These are phyloP conservation scores for Claviceps lovelessii DNA, from an alignment of 2,329 filamentous ascomycete species.

Conservation along the genomic window DNA sequence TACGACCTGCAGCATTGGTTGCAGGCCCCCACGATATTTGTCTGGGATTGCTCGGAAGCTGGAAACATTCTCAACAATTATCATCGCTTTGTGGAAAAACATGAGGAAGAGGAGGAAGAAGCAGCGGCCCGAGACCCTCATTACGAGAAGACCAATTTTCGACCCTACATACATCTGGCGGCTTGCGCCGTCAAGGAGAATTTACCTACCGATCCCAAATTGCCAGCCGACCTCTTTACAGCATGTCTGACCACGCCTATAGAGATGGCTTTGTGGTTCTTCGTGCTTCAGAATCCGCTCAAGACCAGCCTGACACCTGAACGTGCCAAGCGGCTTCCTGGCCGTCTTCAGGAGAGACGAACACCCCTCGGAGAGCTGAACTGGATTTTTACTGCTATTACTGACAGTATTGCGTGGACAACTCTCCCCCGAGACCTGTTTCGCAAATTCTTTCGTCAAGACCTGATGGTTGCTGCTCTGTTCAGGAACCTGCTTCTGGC, in stretches of 20 bases:
- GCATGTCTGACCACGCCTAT: conserved; percentile 93
- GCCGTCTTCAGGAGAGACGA: conserved; percentile 78
- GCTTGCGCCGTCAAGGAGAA: conserved; percentile 86
- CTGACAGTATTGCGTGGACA: conserved; percentile 97
- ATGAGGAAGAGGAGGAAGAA: conserved; percentile 77
- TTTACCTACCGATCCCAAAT: conserved; percentile 80
- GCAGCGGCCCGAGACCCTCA: conserved; percentile 61
- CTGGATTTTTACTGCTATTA: conserved; percentile 99
- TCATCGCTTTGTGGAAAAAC: conserved; percentile 85
- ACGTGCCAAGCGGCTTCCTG: conserved; percentile 77
- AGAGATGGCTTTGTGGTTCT: conserved; percentile 92
- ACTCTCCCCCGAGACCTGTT: conserved; percentile 80
- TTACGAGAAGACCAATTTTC: conserved; percentile 61
- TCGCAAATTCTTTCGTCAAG: conserved; percentile 92
- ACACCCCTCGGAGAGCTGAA: conserved; percentile 93
- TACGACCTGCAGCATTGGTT: conserved; percentile 95
- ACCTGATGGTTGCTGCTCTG: conserved; percentile 95
- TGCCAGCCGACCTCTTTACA: conserved; percentile 91
- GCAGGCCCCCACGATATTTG: conserved; percentile 86
- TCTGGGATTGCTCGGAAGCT: conserved; percentile 95
- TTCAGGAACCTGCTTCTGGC: conserved; percentile 93
- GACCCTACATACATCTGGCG: conserved; percentile 72
- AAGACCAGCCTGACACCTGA: conserved; percentile 58
- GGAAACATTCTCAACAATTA: conserved; percentile 94
- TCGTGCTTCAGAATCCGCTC: conserved; percentile 80